Evolutionary conservation across 2,329 filamentous ascomycete genomes (phyloP).

Genomic region (Fusarium pilosicola): DNA sequence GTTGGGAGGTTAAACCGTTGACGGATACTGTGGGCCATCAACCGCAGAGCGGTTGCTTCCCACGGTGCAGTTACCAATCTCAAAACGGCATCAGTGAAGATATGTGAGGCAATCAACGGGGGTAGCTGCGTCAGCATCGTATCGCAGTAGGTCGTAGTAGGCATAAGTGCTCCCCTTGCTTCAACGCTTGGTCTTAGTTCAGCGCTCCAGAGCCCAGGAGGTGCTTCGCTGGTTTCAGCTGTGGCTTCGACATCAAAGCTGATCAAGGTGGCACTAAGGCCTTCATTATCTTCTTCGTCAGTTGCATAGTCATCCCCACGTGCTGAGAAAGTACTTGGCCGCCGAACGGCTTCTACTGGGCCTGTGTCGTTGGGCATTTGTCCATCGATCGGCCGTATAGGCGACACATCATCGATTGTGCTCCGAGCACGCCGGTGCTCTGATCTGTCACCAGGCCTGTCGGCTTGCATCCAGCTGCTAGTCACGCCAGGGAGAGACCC

Average conservation of each 20-base stretch:
- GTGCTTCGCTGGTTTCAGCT: constrained; percentile 61
- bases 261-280: constrained; percentile 66
- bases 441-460: constrained; percentile 26
- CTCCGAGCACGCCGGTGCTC: constrained; percentile 37
- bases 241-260: constrained; percentile 70
- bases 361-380: constrained; percentile 42
- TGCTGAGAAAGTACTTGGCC: constrained; percentile 59
- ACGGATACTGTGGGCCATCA: constrained; percentile 57
- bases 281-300: constrained; percentile 67
- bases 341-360: constrained; percentile 49
- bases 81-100: constrained; percentile 56
- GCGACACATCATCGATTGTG: constrained; percentile 38
- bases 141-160: constrained; percentile 55
- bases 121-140: constrained; percentile 64
- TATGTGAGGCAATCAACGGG: constrained; percentile 57
- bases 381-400: constrained; percentile 46
- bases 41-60: constrained; percentile 58
- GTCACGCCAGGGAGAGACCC: constrained; percentile 43
- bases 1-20: constrained; percentile 51
- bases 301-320: constrained; percentile 64
- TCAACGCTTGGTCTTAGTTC: constrained; percentile 64
- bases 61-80: constrained; percentile 58
- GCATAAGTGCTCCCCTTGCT: constrained; percentile 31
- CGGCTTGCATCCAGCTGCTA: constrained; percentile 18
- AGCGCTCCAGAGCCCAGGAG: constrained; percentile 66